Evolutionary conservation across 805 yeast genomes (phyloP), one percentile per base, ranked within the genome.

Genomic region (Zygosaccharomyces kombuchaensis): DNA sequence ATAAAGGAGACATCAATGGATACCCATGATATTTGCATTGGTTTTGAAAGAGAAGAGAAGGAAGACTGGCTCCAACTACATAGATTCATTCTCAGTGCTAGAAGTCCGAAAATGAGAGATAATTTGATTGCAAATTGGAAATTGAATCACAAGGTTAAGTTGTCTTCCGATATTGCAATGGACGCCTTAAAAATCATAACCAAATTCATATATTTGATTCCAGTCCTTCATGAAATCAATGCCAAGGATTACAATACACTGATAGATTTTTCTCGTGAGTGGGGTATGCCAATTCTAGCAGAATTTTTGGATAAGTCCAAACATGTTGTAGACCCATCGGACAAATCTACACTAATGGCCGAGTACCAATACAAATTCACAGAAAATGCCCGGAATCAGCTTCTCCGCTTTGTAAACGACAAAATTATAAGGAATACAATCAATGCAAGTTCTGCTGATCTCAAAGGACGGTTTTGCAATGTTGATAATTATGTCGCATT

Each of bases 81-180:
- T 54, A 63, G 63, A 41, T 76, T 75, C 53, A 56, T 76, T 55
- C 47, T 77, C 12, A 47, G 52, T n/a, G 64, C 72, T 0, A 57
- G 76, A 51, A 65, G 73, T 36, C 43, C 54, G 0, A 63, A 56
- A 40, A 64, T 74, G 37, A 51, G 48, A 25, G 40, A 56, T 1
- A 50, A 55, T 19, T 55, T 71, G 3, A 31, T 37, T 1, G 31
- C 30, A 0, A 46, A 54, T 0, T 67, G 72, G 70, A 32, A 40
- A 9, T 47, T 47, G 7, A 40, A 57, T 22, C 35, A 38, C n/a
- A 29, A 40, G 3, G 36, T 64, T 12, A 44, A 57, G 9, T 42
- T 66, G 16, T 51, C 57, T 0, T 40, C 52, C 2, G 48, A 47
- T 1, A 38, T 48, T 2, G 57, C 63, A 5, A 31, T 14, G 29